Base-by-base conservation (phyloP, 225 moss, liverwort and hornwort genomes). In the Sphagnum tenellum region DNA sequence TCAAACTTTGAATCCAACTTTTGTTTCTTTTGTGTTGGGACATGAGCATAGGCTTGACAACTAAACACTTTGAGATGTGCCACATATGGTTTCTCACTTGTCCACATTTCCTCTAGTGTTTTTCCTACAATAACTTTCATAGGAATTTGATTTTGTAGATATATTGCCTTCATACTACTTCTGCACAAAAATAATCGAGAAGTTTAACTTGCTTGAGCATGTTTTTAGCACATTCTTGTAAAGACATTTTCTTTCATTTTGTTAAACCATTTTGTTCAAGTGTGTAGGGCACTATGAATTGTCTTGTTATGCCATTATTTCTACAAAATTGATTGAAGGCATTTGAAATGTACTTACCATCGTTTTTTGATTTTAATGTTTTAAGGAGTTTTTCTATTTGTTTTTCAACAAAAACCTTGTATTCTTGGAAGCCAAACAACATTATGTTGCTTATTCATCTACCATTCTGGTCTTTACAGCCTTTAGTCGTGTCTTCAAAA, bases 221-320 rank as follows among this genome's bases (percentile, higher is more conserved):
- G 5, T 4, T 66, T 53, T n/a, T 51, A 7, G 60, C 60, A 48
- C 52, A 52, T 9, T 52, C 52, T 52, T 52, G 52, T 52, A 52
- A 52, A 52, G 2, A 2, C 52, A 6, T 52, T 6, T 52, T 52
- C 52, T 52, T 52, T 9, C 52, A 5, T 9, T 60, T 12, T 48
- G 53, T 7, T 0, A 73, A 5, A 46, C 12, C n/a, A 8, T 12
- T 49, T 67, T 60, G 5, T 65, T 44, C 3, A 44, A 9, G 4
- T 73, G 48, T 7, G 55, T 45, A 61, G 50, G 12, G 5, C 67
- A 65, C n/a, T 73, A 50, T 54, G 60, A 47, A 12, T 60, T 72
- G 60, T 12, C 9, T 45, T 7, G 2, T 48, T 8, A 62, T 61
- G 2, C 53, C 66, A 13, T 52, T 61, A 12, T 8, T 50, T 6